Evolutionary conservation across 116 monocot species (phyloP), one percentile per base, ranked within the genome.

Genomic region (Iris pallida): DNA sequence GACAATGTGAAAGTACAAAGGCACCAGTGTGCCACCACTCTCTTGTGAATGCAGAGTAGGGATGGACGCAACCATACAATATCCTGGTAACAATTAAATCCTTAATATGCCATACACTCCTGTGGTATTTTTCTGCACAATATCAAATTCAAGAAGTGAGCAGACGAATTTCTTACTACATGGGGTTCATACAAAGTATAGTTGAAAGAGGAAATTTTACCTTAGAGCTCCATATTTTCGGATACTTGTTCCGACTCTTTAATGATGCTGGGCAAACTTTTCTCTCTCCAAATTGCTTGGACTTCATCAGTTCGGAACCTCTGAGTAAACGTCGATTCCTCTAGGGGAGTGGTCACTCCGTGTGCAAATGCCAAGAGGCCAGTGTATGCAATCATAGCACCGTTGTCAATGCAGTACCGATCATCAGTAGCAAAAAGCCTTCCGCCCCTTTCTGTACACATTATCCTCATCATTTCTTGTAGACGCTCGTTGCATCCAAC

Each of bases 331-430:
- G 85, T 87, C 5, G 97, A 87, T 71, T 92, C 97, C 64, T 90
- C 82, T 14, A 98, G 41, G 0, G 90, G 83, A 5, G 88, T 92
- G 46, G 81, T 90, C 19, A 76, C 42, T 12, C 97, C 97, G 68
- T 88, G 78, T 20, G 81, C 87, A 72, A 85, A 92, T 13, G 87
- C 97, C 61, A 98, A 78, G 18, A 98, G 85, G 18, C 92, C 92
- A 17, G 93, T 90, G 65, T 92, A 97, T 47, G 97, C 92, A 64
- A 92, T 92, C 97, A 97, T 97, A 5, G 97, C 97, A 48, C 97
- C 92, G 59, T 97, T 97, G 70, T 97, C 97, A 4, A 97, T 79
- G 55, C 92, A 97, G 57, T 97, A 97, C 41, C 97, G 76, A 72
- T 97, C 92, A 68, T 97, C 90, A 2, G 90, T 97, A 20, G 97